Conservation (phyloP, 345 rosid genomes). For the Gossypioides kirkii region DNA sequence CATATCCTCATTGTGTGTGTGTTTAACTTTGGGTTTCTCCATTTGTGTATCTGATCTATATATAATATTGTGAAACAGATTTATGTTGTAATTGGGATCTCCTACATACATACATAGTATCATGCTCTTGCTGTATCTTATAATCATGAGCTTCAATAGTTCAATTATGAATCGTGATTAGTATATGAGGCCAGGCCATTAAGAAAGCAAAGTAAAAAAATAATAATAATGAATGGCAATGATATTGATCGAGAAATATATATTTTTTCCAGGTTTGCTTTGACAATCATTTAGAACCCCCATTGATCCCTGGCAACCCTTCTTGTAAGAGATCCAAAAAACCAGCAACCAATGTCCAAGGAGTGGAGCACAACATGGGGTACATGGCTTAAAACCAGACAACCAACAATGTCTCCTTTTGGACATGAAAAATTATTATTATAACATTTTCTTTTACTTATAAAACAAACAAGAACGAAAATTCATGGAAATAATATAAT, state of each 20-base stretch:
- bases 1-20: too few species aligned
- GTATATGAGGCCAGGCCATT: not conserved
- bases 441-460: not conserved
- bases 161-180: not conserved
- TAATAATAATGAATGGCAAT: slow-evolving; percentile 2
- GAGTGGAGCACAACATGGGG: not conserved
- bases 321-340: not conserved
- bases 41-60: not conserved
- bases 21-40: too few species aligned
- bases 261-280: not conserved
- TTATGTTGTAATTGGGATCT: not conserved
- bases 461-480: slow-evolving; percentile 12
- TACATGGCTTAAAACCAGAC: not conserved
- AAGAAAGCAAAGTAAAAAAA: not conserved
- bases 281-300: slow-evolving; percentile 3
- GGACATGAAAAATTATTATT: not conserved
- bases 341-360: not conserved
- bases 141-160: not conserved
- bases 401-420: slow-evolving; percentile 21
- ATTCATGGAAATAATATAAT: not conserved
- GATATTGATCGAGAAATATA: slow-evolving; percentile 15
- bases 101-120: not conserved
- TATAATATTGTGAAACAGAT: not conserved
- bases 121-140: not conserved
- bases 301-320: not conserved